Evolutionary conservation across 345 rosid genomes (phyloP), one percentile per base, ranked within the genome.

Genomic region (Psidium friedrichsthalianum): DNA sequence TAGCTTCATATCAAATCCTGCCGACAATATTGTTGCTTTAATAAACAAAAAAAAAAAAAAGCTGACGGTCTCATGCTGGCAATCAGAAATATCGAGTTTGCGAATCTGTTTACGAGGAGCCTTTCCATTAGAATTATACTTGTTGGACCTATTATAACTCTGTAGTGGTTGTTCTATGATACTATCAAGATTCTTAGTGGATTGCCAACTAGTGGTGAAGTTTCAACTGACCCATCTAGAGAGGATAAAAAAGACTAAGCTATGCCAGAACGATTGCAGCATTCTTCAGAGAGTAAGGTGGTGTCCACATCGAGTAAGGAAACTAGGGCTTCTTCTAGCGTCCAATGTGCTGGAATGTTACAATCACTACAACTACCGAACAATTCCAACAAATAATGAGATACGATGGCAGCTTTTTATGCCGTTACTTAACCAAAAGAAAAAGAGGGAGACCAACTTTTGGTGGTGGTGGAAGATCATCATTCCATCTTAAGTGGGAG

Each of bases 111-210:
- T 85, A 90, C 94, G 1, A 88, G 95, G 86, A 93, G 95, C 84
- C 95, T 94, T 88, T 94, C 97, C 58, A 85, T 94, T 80, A 92
- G 95, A 69, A 90, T 93, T 29, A 74, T 90, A 25, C 86, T 93
- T 8, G 94, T 94, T 27, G 95, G 95, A 15, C 95, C 97, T 47
- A 89, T 91, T 21, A 86, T 92, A 82, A 91, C 94, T 21, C 12
- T 92, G 90, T 95, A 92, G 74, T 93, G 97, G 94, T 91, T 92
- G 84, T 89, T 92, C 86, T 92, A 93, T 59, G 94, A 94, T 85
- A 56, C 93, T 57, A 91, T 92, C 87, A 94, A 94, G 89, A 80
- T 91, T 80, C 89, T 90, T 51, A 86, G 88, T 57, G 97, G 95
- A 86, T 85, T 92, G 83, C 83, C 83, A 81, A 81, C 83, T 12